These are phyloP conservation scores for Clitopilus hobsonii DNA, from an alignment of 768 basidiomycete species.

Conservation along the genomic window DNA sequence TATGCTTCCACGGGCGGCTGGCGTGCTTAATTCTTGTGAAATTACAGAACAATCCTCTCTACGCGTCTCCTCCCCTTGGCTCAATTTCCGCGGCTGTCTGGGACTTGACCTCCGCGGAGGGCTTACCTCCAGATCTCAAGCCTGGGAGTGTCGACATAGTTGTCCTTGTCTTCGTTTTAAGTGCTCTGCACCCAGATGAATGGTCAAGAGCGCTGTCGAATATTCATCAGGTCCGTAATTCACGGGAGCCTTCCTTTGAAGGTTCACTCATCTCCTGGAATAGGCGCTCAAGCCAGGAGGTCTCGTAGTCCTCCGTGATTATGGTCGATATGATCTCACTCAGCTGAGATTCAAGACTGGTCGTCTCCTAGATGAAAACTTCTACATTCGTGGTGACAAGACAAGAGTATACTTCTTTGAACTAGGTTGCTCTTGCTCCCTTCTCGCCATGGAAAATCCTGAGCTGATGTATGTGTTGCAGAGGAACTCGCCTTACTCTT, in stretches of 20 bases:
- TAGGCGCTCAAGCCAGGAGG: constrained; percentile 93
- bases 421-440: constrained; percentile 44
- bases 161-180: constrained; percentile 91
- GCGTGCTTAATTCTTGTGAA: background rate
- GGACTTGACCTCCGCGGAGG: constrained; percentile 72
- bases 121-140: constrained; percentile 58
- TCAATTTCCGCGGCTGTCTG: constrained; percentile 78
- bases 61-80: constrained; percentile 61
- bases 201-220: constrained; percentile 84
- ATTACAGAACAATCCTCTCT: constrained; percentile 65
- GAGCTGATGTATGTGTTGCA: too few relatives aligned
- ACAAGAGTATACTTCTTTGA: constrained; percentile 98
- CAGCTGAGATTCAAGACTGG: constrained; percentile 90
- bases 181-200: constrained; percentile 89
- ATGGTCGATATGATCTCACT: constrained; percentile 91
- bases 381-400: constrained; percentile 96
- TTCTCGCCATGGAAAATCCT: too few relatives aligned
- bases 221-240: constrained; percentile 55
- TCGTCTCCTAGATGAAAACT: constrained; percentile 86
- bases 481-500: constrained; percentile 80
- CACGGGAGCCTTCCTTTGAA: background rate
- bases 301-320: constrained; percentile 82
- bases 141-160: constrained; percentile 80
- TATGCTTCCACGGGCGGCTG: background rate
- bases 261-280: background rate